A percentile compares a stretch with the other conserved stretches of the same genome.
Evolutionary conservation across 2,329 filamentous ascomycete genomes (phyloP).

Genomic region (Pseudogymnoascus sp.): DNA sequence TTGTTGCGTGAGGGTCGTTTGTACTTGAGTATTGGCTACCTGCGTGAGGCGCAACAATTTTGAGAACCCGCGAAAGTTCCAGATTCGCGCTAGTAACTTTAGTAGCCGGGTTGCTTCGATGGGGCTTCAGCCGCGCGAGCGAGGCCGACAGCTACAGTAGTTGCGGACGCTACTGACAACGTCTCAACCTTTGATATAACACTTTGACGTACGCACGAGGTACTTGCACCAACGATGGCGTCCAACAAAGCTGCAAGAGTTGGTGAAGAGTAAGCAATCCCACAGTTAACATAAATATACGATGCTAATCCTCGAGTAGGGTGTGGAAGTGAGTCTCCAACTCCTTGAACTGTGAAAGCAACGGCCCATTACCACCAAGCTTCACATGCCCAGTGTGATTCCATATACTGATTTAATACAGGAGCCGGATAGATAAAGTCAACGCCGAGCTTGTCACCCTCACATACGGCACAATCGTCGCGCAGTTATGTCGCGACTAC

Average conservation of each 20-base stretch:
- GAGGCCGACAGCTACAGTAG: conserved; percentile 5
- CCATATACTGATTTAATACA: conserved; percentile 37
- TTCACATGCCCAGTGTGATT: neutral
- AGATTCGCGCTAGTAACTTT: conserved; percentile 8
- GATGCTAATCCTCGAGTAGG: conserved; percentile 24
- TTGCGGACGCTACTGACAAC: conserved; percentile 5
- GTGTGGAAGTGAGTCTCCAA: conserved; percentile 31
- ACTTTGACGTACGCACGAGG: conserved; percentile 3
- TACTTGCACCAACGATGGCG: conserved; percentile 35
- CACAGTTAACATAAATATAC: neutral
- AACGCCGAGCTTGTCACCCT: conserved; percentile 95
- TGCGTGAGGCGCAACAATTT: conserved; percentile 3
- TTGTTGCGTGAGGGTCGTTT: conserved; percentile 4
- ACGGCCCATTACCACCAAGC: neutral
- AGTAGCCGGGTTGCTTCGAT: neutral
- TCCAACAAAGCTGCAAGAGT: conserved; percentile 61
- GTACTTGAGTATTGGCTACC: neutral
- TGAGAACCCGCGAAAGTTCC: conserved; percentile 6
- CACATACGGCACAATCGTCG: conserved; percentile 95
- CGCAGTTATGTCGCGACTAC: conserved; percentile 93
- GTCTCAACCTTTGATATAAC: neutral
- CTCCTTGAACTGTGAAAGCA: neutral
- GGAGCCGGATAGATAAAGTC: conserved; percentile 93
- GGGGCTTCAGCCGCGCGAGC: conserved; percentile 10
- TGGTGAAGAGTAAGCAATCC: conserved; percentile 62